A percentile compares a stretch with the other conserved stretches of the same genome.
phyloP scores from a whole-genome alignment of 75 land plant genomes.

The Cupressus sempervirens region DNA sequence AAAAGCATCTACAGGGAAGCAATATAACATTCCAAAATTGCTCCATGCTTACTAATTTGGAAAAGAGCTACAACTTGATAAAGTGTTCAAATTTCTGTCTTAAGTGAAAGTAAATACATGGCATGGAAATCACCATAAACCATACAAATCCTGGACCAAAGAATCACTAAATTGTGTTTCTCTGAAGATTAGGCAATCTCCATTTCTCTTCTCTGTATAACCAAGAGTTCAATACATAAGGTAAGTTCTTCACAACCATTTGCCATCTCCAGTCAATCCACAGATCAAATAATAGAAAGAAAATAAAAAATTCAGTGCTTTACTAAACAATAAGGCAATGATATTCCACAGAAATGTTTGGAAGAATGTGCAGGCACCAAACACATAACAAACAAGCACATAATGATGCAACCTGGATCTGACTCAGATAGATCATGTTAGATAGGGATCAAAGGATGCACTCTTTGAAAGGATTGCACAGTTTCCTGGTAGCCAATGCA shows the following conservation, averaged over 20 bases:
- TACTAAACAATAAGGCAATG: slow-evolving; percentile 1
- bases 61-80: not conserved
- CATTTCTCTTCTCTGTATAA: not conserved
- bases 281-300: not conserved
- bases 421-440: not conserved
- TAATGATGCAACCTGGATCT: not conserved
- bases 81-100: not conserved
- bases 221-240: not conserved
- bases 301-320: not conserved
- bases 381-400: not conserved
- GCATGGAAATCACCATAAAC: not conserved
- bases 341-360: not conserved
- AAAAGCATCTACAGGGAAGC: not conserved
- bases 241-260: not conserved
- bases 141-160: not conserved
- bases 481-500: not conserved
- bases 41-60: not conserved
- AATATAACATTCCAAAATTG: not conserved
- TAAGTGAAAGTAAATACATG: not conserved
- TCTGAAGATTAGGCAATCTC: not conserved
- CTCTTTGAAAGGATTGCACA: not conserved
- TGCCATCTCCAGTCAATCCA: not conserved
- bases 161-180: not conserved
- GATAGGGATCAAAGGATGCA: not conserved
- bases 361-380: not conserved